Conservation (phyloP, 1,284 basidiomycete species). For the Cutaneotrichosporon sp. region DNA sequence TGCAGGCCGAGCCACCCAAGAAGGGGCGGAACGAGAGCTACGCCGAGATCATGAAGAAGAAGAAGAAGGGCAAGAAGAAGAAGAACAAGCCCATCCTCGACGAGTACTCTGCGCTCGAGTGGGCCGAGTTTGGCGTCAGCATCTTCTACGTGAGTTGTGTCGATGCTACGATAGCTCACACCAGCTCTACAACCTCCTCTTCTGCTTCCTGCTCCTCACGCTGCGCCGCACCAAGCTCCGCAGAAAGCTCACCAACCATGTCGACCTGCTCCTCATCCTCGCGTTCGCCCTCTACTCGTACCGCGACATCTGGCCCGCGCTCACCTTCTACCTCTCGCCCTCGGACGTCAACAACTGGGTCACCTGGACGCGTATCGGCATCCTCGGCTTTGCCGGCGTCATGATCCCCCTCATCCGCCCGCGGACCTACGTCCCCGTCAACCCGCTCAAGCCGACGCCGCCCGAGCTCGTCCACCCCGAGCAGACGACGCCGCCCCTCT, state of each 20-base stretch:
- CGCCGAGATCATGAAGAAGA: slow-evolving; percentile 7
- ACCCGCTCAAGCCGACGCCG: slow-evolving; percentile 49
- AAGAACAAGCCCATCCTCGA: slow-evolving; percentile 41
- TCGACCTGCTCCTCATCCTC: slow-evolving; percentile 53
- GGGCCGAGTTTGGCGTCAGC: slow-evolving; percentile 50
- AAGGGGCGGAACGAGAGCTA: background rate
- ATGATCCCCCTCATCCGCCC: slow-evolving; percentile 59
- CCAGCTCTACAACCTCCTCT: slow-evolving; percentile 44
- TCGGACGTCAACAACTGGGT: slow-evolving; percentile 53
- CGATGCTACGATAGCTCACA: background rate
- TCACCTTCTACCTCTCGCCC: slow-evolving; percentile 58
- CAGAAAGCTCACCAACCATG: slow-evolving; percentile 43
- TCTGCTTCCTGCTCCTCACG: slow-evolving; percentile 46
- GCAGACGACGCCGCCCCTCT: slow-evolving; percentile 65
- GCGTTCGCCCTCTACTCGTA: slow-evolving; percentile 60
- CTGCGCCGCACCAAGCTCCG: slow-evolving; percentile 41
- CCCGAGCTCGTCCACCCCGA: slow-evolving; percentile 61
- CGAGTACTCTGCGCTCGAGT: slow-evolving; percentile 50
- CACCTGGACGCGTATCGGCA: slow-evolving; percentile 52
- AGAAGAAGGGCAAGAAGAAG: slow-evolving; percentile 41
- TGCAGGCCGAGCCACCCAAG: slow-evolving; percentile 46
- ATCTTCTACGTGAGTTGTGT: slow-evolving; percentile 52
- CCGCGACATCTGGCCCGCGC: slow-evolving; percentile 66
- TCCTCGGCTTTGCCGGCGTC: slow-evolving; percentile 55
- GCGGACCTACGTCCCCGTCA: slow-evolving; percentile 56